Conservation (phyloP, 1,284 basidiomycete genomes). For the Porogramme epimiltina region DNA sequence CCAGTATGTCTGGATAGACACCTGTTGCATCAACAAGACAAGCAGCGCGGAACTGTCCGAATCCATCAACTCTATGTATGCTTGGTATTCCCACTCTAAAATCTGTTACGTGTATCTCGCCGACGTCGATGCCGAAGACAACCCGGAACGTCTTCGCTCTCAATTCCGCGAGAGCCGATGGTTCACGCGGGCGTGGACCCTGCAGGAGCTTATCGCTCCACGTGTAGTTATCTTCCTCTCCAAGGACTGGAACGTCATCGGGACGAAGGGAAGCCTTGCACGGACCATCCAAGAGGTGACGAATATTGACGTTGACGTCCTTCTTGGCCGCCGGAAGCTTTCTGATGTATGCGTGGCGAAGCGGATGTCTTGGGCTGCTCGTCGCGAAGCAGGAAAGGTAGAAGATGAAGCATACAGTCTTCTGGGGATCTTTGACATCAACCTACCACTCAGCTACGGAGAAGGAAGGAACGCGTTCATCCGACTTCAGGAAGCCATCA, state of each 20-base stretch:
- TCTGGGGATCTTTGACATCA: slow-evolving; percentile 1
- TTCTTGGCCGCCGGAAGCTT: background rate
- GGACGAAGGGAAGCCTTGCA: background rate
- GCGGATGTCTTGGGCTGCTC: background rate
- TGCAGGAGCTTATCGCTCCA: slow-evolving; percentile 6
- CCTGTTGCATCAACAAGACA: background rate
- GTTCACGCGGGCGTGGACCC: background rate
- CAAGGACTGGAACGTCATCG: background rate
- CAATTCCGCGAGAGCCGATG: slow-evolving; percentile 1
- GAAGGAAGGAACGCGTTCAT: background rate
- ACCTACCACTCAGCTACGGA: background rate
- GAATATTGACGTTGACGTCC: background rate
- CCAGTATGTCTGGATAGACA: background rate
- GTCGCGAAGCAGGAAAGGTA: background rate
- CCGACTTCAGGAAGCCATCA: slow-evolving; percentile 2
- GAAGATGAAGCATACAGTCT: slow-evolving; percentile 5
- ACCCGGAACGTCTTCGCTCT: background rate
- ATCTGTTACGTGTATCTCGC: slow-evolving; percentile 7
- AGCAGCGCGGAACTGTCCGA: slow-evolving; percentile 3
- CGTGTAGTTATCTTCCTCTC: background rate
- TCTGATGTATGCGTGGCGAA: background rate
- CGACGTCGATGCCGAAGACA: slow-evolving; percentile 1
- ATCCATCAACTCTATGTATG: slow-evolving; percentile 10
- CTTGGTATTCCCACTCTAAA: slow-evolving; percentile 4
- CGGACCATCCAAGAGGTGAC: background rate